Evolutionary conservation across 2,329 filamentous ascomycete species (phyloP).

Genomic region (Penicillium sp.): DNA sequence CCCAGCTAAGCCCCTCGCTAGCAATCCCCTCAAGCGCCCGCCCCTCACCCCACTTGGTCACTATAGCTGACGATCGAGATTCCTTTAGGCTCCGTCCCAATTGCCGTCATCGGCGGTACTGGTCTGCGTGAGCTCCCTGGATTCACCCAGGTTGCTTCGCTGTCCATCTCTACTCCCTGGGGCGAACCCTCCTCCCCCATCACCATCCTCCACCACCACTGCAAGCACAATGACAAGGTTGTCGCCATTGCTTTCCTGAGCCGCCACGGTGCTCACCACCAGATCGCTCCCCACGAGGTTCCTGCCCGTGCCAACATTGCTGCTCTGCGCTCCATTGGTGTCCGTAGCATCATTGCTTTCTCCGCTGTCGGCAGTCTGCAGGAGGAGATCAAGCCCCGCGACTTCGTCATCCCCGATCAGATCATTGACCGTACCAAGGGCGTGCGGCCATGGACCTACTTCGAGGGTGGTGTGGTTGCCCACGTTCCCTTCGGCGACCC

Average conservation of each 20-base stretch:
- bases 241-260: conserved; percentile 84
- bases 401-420: conserved; percentile 96
- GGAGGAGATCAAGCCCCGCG: conserved; percentile 90
- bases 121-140: conserved; percentile 84
- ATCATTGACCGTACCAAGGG: conserved; percentile 98
- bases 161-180: conserved; percentile 84
- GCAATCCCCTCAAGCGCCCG: neutral
- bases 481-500: conserved; percentile 96
- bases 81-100: conserved; percentile 61
- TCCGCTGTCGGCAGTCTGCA: conserved; percentile 89
- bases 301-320: conserved; percentile 93
- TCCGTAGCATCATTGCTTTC: conserved; percentile 90
- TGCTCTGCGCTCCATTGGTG: conserved; percentile 87
- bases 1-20: neutral
- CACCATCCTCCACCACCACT: conserved; percentile 82
- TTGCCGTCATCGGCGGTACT: conserved; percentile 91
- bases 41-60: conserved; percentile 6
- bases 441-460: conserved; percentile 91
- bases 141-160: conserved; percentile 78
- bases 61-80: conserved; percentile 15
- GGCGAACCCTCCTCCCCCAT: conserved; percentile 75
- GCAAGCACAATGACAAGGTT: conserved; percentile 62
- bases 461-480: conserved; percentile 76
- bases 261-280: conserved; percentile 85
- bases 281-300: conserved; percentile 92